A percentile compares a stretch with the other conserved stretches of the same genome.
Evolutionary conservation across 225 moss, liverwort and hornwort genomes (phyloP).

Genomic region (Sphagnum contortum): DNA sequence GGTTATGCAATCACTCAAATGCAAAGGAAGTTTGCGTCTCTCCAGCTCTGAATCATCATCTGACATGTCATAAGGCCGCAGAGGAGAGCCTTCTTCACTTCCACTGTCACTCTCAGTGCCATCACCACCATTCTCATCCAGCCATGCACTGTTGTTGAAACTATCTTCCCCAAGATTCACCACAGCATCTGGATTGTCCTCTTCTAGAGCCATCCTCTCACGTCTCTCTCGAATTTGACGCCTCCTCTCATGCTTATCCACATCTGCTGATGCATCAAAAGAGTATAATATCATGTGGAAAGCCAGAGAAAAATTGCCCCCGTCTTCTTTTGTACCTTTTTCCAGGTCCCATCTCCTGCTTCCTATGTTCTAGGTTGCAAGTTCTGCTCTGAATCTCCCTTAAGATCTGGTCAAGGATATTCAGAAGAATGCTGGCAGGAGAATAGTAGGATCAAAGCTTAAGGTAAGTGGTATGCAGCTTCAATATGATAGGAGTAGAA

Average conservation of each 20-base stretch:
- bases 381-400: not conserved
- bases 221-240: conserved; percentile 48
- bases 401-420: not conserved
- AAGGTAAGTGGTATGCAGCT: no score
- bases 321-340: no score
- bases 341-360: no score
- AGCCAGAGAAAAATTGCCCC: not conserved
- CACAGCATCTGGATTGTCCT: conserved; percentile 88
- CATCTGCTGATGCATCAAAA: conserved; percentile 12
- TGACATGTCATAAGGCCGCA: conserved; percentile 85
- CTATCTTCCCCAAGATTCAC: conserved; percentile 56
- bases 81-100: conserved; percentile 41
- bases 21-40: conserved; percentile 53
- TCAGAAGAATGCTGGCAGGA: not conserved
- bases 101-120: conserved; percentile 28
- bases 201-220: conserved; percentile 61
- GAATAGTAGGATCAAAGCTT: no score
- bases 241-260: conserved; percentile 29
- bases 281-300: not conserved
- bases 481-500: no score
- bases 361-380: not conserved
- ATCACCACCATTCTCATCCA: conserved; percentile 43
- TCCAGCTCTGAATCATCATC: conserved; percentile 67
- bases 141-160: conserved; percentile 9
- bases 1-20: conserved; percentile 55